Percentiles rank a stretch among this genome's conserved stretches.
Evolutionary conservation across 108 stramenopile species (phyloP).

Genomic region (Parmales sp.): DNA sequence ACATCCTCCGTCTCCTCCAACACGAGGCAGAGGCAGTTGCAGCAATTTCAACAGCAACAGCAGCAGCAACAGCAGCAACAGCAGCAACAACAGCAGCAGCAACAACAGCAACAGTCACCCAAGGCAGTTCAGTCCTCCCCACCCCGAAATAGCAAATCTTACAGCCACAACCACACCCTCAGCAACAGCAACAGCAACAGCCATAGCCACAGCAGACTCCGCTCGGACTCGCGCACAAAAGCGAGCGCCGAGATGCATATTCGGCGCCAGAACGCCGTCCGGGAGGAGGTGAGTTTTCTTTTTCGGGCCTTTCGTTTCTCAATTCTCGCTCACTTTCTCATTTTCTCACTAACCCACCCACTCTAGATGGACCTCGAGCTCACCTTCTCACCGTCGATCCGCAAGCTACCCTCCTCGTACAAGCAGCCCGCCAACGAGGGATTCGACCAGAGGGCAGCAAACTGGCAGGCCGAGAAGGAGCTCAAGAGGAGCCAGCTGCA

Average conservation of each 20-base stretch:
- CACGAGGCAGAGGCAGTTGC: not conserved
- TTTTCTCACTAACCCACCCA: too few species aligned
- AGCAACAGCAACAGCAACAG: not conserved
- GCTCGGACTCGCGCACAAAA: too few species aligned
- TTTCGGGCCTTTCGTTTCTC: too few species aligned
- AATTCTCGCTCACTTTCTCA: too few species aligned
- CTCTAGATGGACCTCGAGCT: too few species aligned
- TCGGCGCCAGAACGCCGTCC: not conserved
- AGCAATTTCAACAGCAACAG: not conserved
- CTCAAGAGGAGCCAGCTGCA: not conserved
- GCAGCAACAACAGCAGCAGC: not conserved
- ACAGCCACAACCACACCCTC: not conserved
- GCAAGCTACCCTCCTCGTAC: not conserved
- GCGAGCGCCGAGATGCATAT: not conserved
- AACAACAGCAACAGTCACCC: not conserved
- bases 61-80: not conserved
- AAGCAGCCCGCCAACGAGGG: not conserved
- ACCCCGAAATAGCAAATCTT: not conserved
- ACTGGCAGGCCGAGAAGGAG: not conserved
- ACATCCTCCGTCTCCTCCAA: too few species aligned
- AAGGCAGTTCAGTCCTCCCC: not conserved
- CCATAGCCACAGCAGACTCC: too few species aligned
- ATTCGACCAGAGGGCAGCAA: not conserved
- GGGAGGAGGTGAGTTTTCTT: slow-evolving; percentile 5
- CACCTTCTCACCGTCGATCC: not conserved